These are phyloP conservation scores for Dactylonectria macrodidyma DNA, from an alignment of 2,329 filamentous ascomycete species.

Conservation along the genomic window DNA sequence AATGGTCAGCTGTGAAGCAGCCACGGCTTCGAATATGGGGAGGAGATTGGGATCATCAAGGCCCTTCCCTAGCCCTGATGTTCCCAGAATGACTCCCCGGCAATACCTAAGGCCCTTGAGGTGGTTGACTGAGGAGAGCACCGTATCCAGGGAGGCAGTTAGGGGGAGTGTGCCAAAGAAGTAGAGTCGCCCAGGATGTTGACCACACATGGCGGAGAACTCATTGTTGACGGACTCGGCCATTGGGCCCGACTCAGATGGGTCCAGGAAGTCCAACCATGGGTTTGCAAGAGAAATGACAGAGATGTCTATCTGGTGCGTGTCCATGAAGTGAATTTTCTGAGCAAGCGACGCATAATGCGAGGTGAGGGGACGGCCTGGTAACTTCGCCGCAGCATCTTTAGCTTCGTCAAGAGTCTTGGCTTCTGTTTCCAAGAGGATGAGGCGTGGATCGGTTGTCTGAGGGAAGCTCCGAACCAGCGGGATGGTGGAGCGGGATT, in stretches of 20 bases:
- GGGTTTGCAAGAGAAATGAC: conserved; percentile 93
- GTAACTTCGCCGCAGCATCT: conserved; percentile 69
- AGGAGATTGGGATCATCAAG: conserved; percentile 84
- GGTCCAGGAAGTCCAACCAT: conserved; percentile 87
- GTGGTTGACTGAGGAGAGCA: conserved; percentile 76
- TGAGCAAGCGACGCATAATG: conserved; percentile 86
- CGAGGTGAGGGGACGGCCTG: conserved; percentile 85
- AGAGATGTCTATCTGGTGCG: conserved; percentile 84
- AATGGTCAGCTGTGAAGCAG: conserved; percentile 75
- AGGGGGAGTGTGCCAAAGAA: conserved; percentile 89
- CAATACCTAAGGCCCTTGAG: conserved; percentile 76
- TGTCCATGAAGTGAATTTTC: conserved; percentile 91
- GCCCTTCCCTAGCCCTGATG: conserved; percentile 83
- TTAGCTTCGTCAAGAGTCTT: conserved; percentile 65
- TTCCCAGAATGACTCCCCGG: conserved; percentile 91
- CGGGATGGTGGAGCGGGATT: conserved; percentile 74
- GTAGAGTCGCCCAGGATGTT: conserved; percentile 78
- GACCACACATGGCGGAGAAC: conserved; percentile 79
- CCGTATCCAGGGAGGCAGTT: conserved; percentile 73
- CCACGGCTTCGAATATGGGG: conserved; percentile 79
- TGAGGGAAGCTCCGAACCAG: conserved; percentile 78
- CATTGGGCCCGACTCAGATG: conserved; percentile 72
- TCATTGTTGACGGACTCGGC: conserved; percentile 83
- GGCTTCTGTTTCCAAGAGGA: conserved; percentile 71
- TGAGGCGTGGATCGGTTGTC: conserved; percentile 72